phyloP scores from a whole-genome alignment of 345 rosid species.

The Aegle marmelos region DNA sequence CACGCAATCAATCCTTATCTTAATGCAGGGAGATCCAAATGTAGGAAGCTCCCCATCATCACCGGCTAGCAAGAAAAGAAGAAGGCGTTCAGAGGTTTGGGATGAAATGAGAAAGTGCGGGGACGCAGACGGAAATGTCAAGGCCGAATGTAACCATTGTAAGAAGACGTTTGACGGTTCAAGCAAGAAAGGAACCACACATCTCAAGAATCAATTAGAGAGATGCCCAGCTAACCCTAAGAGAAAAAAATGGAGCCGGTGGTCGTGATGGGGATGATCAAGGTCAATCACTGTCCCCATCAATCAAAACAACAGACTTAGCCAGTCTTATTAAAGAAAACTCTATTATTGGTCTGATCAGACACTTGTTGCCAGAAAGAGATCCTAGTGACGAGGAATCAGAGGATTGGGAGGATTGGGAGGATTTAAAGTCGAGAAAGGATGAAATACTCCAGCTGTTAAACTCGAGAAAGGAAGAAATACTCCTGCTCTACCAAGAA shows the following conservation, averaged over 20 bases:
- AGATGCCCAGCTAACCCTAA: background rate
- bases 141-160: constrained; percentile 1
- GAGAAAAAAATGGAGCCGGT: no score
- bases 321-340: background rate
- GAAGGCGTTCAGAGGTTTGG: background rate
- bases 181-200: constrained; percentile 8
- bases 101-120: accelerated
- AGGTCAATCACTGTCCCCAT: no score
- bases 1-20: no score
- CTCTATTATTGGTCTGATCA: background rate
- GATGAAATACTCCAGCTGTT: background rate
- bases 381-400: background rate
- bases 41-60: no score
- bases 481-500: background rate
- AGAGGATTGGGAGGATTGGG: no score
- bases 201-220: background rate
- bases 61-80: background rate
- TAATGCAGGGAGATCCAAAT: no score
- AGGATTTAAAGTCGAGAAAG: background rate
- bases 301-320: no score
- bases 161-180: background rate
- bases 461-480: background rate
- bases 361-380: background rate
- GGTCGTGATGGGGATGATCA: background rate
- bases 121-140: background rate